Evolutionary conservation across 305 asterid genomes (phyloP), one percentile per base, ranked within the genome.

Genomic region (Solanum chacoense): DNA sequence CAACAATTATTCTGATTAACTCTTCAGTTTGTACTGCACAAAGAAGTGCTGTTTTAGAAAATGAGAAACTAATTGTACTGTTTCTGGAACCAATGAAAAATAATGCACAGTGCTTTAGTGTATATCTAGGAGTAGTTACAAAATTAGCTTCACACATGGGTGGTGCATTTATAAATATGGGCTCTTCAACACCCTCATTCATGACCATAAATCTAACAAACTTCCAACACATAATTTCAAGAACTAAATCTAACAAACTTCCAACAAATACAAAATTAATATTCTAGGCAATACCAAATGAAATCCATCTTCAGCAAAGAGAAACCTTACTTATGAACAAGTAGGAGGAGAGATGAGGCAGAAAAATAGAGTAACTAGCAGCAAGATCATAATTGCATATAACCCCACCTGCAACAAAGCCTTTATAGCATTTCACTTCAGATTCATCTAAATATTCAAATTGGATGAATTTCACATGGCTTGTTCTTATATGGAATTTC

Each of bases 361-460:
- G 75, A 95, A 81, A 72, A 93, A 92, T 92, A 96, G 90, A 87
- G 93, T 90, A 88, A 90, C 94, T 94, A 97, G 89, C 92, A 94
- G 93, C 88, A 93, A 22, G 88, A 96, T 92, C 91, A 95, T 91
- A 89, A 95, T 93, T 86, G 94, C 86, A 88, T 94, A 95, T 71
- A 91, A 89, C 98, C 37, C 37, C 98, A 96, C 99, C 99, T 96
- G 98, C 91, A 93, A 87, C 73, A 90, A 90, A 85, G 63, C 71
- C 16, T 35, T 22, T 63, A 72, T 16, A 55, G 36, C 9, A 36
- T 67, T 71, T 65, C 13, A 84, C 34, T 38, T 81, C 73, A 88
- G 79, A 69, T 42, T 76, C 36, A 88, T 9, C 29, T 35, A 74
- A 74, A 32, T 26, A 34, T 69, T 12, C 20, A 69, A 31, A n/a